Evolutionary conservation across 306 rosid genomes (phyloP), one percentile per base, ranked within the genome.

Genomic region (Trifolium subterraneum): DNA sequence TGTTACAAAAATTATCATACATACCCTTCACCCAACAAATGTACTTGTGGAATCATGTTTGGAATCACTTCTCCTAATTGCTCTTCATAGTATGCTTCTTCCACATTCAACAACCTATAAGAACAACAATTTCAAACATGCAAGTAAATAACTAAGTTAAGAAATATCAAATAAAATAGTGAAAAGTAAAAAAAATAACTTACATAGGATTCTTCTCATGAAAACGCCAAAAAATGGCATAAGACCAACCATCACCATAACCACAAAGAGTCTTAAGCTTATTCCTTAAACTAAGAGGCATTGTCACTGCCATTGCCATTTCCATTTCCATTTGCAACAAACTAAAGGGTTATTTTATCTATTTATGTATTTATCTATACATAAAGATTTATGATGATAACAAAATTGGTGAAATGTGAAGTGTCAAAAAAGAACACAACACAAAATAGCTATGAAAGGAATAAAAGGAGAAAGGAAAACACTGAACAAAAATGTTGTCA

Each of bases 1-100:
- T n/a, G 20, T 18, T 16, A 51, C 1, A 18, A 51, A 39, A 44
- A 44, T 13, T 42, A 3, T 1, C 23, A 42, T 36, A 64, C 83
- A 16, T 87, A 90, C 98, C 98, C 98, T 87, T 93, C 90, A 42
- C 97, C 96, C 48, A 89, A 76, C 64, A 89, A 72, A 64, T 89
- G 90, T 78, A 85, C 74, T 65, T 82, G 91, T 16, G 86, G 85
- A 82, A 86, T 79, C 88, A 85, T 72, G 72, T 72, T 77, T 20
- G 66, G 44, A 61, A 88, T 83, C 75, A 79, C 81, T 42, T 80
- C 48, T 82, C 78, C 84, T 79, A 87, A 64, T 76, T 75, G 81
- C 14, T 80, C 92, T 80, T 87, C 92, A 79, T 71, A 82, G 85
- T 88, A 87, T 65, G 87, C 76, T 77, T 93, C 96, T 82, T 83